Percentiles rank a stretch among this genome's conserved stretches.
These are phyloP conservation scores for Puccinia sorghi DNA, from an alignment of 1,284 basidiomycete genomes.

Conservation along the genomic window DNA sequence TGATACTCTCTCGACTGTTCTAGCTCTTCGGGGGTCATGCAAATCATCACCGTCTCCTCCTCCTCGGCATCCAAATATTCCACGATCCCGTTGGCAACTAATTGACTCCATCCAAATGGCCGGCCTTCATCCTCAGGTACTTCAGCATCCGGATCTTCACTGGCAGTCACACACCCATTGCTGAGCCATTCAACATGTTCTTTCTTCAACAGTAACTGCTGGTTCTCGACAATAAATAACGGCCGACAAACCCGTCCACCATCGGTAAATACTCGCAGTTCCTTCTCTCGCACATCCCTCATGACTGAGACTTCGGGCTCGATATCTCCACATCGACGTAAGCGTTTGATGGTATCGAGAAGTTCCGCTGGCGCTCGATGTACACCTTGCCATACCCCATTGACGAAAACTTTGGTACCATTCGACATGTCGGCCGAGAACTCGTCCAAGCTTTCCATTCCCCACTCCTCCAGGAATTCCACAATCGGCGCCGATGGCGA, in stretches of 20 bases:
- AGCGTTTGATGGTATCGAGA: constrained; percentile 86
- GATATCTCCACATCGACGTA: constrained; percentile 92
- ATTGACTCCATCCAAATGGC: constrained; percentile 77
- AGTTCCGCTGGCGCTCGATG: constrained; percentile 91
- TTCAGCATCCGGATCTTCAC: constrained; percentile 63
- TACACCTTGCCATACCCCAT: constrained; percentile 99
- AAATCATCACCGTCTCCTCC: constrained; percentile 99
- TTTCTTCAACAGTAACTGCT: constrained; percentile 76
- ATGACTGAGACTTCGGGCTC: constrained; percentile 95
- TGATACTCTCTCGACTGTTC: constrained; percentile 70
- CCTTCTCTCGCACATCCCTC: constrained; percentile 92
- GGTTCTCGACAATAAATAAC: constrained; percentile 84
- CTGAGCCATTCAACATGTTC: constrained; percentile 76
- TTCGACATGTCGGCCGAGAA: constrained; percentile 77
- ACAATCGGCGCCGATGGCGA: constrained; percentile 94
- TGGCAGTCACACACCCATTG: constrained; percentile 55
- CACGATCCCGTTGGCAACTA: constrained; percentile 84
- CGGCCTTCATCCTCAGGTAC: constrained; percentile 62
- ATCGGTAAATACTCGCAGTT: constrained; percentile 92
- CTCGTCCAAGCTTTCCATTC: constrained; percentile 85
- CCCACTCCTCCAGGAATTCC: constrained; percentile 99
- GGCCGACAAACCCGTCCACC: constrained; percentile 95
- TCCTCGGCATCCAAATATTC: constrained; percentile 97
- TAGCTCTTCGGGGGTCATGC: constrained; percentile 94
- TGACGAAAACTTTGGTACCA: constrained; percentile 97